A percentile compares a stretch with the other conserved stretches of the same genome.
These are phyloP conservation scores for Boletus subparvulus DNA, from an alignment of 768 basidiomycete genomes.

Conservation along the genomic window DNA sequence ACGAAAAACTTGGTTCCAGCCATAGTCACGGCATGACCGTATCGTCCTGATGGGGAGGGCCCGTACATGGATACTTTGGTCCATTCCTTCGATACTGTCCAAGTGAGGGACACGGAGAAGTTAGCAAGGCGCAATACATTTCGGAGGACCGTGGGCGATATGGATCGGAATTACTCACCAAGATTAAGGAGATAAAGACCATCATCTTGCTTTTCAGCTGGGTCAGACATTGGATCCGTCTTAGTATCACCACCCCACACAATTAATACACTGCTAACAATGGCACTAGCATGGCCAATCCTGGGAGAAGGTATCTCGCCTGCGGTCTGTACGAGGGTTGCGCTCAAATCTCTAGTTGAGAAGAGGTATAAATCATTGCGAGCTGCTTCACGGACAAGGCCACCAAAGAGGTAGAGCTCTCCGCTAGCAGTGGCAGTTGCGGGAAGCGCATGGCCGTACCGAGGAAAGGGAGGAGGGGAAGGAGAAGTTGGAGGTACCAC, in stretches of 20 bases:
- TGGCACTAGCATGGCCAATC: conserved; percentile 95
- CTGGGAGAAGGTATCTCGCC: conserved; percentile 87
- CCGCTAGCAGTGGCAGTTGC: conserved; percentile 73
- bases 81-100: conserved; percentile 90
- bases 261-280: conserved; percentile 93
- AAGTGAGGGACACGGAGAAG: not conserved
- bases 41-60: conserved; percentile 80
- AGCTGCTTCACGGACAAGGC: conserved; percentile 87
- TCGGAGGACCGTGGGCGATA: not conserved
- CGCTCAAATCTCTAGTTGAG: conserved; percentile 73
- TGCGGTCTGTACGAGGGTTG: conserved; percentile 79
- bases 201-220: conserved; percentile 83
- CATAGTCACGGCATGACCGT: conserved; percentile 96
- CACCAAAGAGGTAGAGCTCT: conserved; percentile 95
- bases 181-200: conserved; percentile 92
- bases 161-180: conserved; percentile 51
- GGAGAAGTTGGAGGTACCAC: conserved; percentile 61
- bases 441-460: conserved; percentile 93
- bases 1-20: conserved; percentile 88
- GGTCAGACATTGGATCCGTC: conserved; percentile 59
- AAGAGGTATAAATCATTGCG: conserved; percentile 95
- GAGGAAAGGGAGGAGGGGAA: conserved; percentile 89
- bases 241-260: conserved; percentile 99
- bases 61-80: conserved; percentile 80
- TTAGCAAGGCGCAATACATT: conserved; percentile 2